Evolutionary conservation across 108 stramenopile species (phyloP), one percentile per base, ranked within the genome.

Genomic region (Nitzschia sp.): DNA sequence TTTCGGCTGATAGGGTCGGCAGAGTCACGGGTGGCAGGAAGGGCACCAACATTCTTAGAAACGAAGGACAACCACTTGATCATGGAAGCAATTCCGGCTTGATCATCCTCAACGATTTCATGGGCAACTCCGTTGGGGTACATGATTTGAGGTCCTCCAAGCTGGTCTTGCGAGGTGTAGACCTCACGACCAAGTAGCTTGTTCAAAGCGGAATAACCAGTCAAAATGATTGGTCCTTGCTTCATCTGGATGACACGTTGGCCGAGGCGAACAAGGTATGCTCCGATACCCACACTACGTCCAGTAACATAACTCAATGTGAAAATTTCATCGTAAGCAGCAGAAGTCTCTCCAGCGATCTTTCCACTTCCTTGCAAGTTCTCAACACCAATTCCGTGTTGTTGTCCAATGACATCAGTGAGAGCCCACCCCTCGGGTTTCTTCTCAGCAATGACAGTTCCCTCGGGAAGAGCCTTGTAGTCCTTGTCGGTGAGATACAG

Each of bases 101-200:
- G 92, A 72, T 98, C 96, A 69, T 97, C 86, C 5, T 91, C 83
- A 10, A 97, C 98, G 68, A 89, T 80, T 53, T 94, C 83, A 66
- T 98, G 98, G 17, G 94, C 72, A 43, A 96, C 92, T 71, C 98
- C 98, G 69, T 98, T 98, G 56, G 98, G 98, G 77, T 73, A 73
- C 98, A 98, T 98, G 74, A 98, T 88, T 78, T 97, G 95, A 15
- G 96, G 97, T 54, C 97, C 97, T 57, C 97, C 97, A 57, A 98
- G 95, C 78, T 97, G 98, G 69, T 98, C 96, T 54, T 98, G 93
- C 9, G 95, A 95, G 42, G 84, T 95, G 95, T 97, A 98, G 20
- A 98, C 96, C 41, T 95, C 94, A 51, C 95, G 91, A 38, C 96
- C 96, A 50, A 98, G 87, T 40, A 98, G 89, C 84, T 98, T 98